Conservation (phyloP, 2,329 filamentous ascomycete genomes). For the Lecanosticta acicola region DNA sequence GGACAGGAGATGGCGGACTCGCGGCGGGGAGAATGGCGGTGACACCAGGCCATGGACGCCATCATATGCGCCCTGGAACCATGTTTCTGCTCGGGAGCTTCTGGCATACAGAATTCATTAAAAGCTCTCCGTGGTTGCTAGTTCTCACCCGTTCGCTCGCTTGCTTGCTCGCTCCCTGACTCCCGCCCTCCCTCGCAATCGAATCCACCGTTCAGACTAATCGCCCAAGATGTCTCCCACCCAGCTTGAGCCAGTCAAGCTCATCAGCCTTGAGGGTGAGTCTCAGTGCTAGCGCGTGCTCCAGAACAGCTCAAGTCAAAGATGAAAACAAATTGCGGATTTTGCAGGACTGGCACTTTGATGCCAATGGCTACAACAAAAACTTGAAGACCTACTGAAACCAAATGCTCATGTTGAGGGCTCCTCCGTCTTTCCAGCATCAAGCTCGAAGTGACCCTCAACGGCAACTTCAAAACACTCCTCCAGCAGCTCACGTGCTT, state of each 20-base stretch:
- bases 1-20: conserved; percentile 3
- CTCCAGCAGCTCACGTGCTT: background rate
- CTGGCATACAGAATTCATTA: conserved; percentile 1
- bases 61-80: conserved; percentile 6
- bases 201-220: background rate
- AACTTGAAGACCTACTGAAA: conserved; percentile 13
- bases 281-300: too few species aligned
- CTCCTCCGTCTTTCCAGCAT: too few species aligned
- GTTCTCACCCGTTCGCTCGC: background rate
- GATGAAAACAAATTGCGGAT: conserved; percentile 6
- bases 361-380: conserved; percentile 5
- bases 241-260: conserved; percentile 31
- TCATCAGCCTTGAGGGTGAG: conserved; percentile 32
- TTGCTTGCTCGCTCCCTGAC: background rate
- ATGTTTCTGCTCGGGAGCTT: conserved; percentile 1
- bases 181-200: background rate
- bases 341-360: conserved; percentile 3
- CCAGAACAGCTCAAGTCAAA: conserved; percentile 1
- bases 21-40: conserved; percentile 6
- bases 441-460: background rate
- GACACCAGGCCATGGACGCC: conserved; percentile 4
- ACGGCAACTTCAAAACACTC: background rate
- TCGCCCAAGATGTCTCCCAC: conserved; percentile 16
- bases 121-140: background rate
- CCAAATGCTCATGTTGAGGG: too few species aligned